Base-by-base conservation (phyloP, 2,329 filamentous ascomycete species). In the Fusarium proliferatum region DNA sequence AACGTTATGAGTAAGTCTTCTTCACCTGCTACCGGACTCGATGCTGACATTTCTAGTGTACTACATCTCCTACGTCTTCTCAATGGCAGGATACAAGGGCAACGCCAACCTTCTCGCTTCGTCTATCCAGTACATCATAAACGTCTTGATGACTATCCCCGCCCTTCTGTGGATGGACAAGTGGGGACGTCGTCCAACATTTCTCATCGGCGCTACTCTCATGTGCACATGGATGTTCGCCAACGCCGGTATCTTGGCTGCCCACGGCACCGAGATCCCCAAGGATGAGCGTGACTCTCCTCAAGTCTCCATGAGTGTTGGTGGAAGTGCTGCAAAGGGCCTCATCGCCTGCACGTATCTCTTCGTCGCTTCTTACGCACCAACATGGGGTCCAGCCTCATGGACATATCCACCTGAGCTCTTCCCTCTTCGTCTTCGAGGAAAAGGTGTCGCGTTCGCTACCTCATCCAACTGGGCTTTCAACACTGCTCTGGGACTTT, bases 71-170 rank as follows among this genome's bases (percentile, higher is more conserved):
- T 82, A 81, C 38, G 79, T 84, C 11, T 84, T 84, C 63, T 77
- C 77, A 30, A 84, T 84, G 82, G 82, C 82, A 0, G 82, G 82
- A 0, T 83, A 84, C 61, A 65, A 56, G 17, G 81, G 82, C 15
- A 87, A 89, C 64, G 81, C 87, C 69, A 87, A 86, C 42, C 80
- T 90, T 15, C 83, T 88, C 52, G 88, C 87, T 3, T 88, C 88
- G 0, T 87, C 86, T 9, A 87, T 90, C 23, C 86, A 88, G 74
- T 90, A 90, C 71, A 86, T 95, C 76, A 94, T 96, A 85, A 95
- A 95, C 80, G 93, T 96, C 3, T 68, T 91, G 59, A 93, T 94
- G 90, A 96, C 94, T 1, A 80, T 95, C 6, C 92, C 93, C 0
- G 93, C 93, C 3, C 86, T 96, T 30, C 82, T 95, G 64, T 95